Evolutionary conservation across 164 flowering plant species (phyloP).

Genomic region (Sextonia rubra): DNA sequence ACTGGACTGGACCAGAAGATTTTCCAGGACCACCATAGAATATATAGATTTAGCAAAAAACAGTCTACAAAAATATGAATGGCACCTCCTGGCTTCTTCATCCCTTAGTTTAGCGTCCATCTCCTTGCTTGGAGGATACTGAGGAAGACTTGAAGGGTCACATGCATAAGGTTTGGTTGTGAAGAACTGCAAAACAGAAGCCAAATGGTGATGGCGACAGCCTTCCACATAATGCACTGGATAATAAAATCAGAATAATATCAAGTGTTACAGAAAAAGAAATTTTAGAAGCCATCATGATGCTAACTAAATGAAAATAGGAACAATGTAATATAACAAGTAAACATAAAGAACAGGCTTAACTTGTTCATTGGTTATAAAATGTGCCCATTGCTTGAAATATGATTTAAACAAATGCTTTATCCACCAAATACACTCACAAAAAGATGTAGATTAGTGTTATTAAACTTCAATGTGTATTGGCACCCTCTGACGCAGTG

Average conservation of each 20-base stretch:
- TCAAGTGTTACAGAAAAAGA: neutral
- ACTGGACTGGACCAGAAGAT: neutral
- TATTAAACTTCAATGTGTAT: too few species aligned
- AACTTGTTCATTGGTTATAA: too few species aligned
- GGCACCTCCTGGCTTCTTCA: constrained; percentile 92
- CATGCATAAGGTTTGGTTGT: constrained; percentile 80
- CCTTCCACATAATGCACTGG: neutral
- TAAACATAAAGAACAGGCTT: too few species aligned
- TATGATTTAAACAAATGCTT: too few species aligned
- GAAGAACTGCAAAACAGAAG: constrained; percentile 58
- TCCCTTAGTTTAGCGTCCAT: constrained; percentile 94
- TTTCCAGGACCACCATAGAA: neutral
- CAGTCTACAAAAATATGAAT: neutral
- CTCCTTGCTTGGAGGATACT: constrained; percentile 95
- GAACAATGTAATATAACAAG: too few species aligned
- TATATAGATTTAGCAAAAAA: neutral
- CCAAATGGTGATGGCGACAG: constrained; percentile 1
- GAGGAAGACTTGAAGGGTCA: constrained; percentile 90
- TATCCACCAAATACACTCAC: too few species aligned
- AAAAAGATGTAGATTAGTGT: too few species aligned
- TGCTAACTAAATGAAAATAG: neutral
- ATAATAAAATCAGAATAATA: neutral
- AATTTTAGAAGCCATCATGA: neutral
- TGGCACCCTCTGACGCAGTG: too few species aligned
- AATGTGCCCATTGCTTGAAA: too few species aligned